Evolutionary conservation across 1,284 basidiomycete species (phyloP).

Genomic region (Xerocomus minutiporus): DNA sequence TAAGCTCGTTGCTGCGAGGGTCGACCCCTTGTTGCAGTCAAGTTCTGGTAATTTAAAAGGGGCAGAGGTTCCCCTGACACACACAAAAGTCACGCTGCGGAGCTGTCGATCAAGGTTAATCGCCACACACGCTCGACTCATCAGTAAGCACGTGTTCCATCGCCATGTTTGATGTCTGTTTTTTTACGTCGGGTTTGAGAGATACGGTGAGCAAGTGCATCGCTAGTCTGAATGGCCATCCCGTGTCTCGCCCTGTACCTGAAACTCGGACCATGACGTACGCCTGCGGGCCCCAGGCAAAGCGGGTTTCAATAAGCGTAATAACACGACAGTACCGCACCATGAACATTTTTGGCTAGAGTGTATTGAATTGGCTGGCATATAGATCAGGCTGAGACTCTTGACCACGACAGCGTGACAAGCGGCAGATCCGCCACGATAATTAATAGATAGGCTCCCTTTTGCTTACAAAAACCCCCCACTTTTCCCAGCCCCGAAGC

Average conservation of each 20-base stretch:
- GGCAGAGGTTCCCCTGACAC: not conserved
- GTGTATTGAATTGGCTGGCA: not conserved
- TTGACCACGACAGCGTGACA: not conserved
- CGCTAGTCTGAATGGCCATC: not conserved
- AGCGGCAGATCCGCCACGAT: not conserved
- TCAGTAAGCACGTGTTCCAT: not conserved
- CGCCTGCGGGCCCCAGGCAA: not conserved
- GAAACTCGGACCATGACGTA: not conserved
- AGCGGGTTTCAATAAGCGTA: not conserved
- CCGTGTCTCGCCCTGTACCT: not conserved
- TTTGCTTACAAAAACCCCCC: slow-evolving; percentile 52
- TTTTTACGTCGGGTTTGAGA: not conserved
- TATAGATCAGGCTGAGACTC: not conserved
- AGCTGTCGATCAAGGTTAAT: slow-evolving; percentile 1
- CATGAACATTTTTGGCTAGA: not conserved
- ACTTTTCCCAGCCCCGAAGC: slow-evolving; percentile 70
- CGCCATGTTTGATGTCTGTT: not conserved
- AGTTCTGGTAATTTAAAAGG: not conserved
- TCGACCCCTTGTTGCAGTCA: not conserved
- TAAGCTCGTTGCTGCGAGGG: too few relatives aligned
- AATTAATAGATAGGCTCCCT: not conserved
- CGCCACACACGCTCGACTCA: not conserved
- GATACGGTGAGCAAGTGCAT: not conserved
- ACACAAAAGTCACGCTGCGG: not conserved
- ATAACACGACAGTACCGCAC: not conserved